A percentile compares a stretch with the other conserved stretches of the same genome.
Conservation (phyloP, 2,329 filamentous ascomycete genomes). For the Myrmaecium sp. region DNA sequence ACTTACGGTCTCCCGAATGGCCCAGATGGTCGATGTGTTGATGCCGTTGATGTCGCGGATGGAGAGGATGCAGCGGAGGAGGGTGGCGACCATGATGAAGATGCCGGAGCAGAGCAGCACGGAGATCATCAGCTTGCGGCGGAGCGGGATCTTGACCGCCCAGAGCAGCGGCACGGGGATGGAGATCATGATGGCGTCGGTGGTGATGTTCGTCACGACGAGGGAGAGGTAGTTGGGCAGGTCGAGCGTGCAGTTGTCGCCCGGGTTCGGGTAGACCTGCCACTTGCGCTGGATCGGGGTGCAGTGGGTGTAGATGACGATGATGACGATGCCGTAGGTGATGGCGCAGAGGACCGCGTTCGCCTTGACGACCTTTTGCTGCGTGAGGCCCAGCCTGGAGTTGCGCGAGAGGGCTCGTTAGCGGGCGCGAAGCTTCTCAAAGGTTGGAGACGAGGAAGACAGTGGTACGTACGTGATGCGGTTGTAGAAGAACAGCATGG, state of each 20-base stretch:
- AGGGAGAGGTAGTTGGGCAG: conserved; percentile 20
- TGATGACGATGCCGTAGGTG: conserved; percentile 18
- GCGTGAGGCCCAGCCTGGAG: conserved; percentile 18
- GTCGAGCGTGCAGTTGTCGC: conserved; percentile 21
- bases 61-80: conserved; percentile 25
- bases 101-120: conserved; percentile 26
- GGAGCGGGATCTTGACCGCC: conserved; percentile 21
- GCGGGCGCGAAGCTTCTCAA: background rate
- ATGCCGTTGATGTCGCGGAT: conserved; percentile 20
- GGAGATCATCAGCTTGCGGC: conserved; percentile 23
- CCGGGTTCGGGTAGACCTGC: conserved; percentile 26
- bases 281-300: conserved; percentile 22
- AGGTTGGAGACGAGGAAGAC: no score
- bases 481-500: conserved; percentile 27
- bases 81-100: conserved; percentile 27
- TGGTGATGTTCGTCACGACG: conserved; percentile 24
- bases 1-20: conserved; percentile 28
- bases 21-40: conserved; percentile 24
- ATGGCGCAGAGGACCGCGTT: conserved; percentile 14
- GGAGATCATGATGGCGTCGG: conserved; percentile 22
- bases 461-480: conserved; percentile 28
- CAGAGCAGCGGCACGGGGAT: conserved; percentile 26
- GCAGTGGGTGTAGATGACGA: conserved; percentile 21
- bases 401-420: background rate
- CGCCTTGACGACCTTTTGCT: conserved; percentile 22